Evolutionary conservation across 1,284 basidiomycete genomes (phyloP), one percentile per base, ranked within the genome.

Genomic region (Irpex sp.): DNA sequence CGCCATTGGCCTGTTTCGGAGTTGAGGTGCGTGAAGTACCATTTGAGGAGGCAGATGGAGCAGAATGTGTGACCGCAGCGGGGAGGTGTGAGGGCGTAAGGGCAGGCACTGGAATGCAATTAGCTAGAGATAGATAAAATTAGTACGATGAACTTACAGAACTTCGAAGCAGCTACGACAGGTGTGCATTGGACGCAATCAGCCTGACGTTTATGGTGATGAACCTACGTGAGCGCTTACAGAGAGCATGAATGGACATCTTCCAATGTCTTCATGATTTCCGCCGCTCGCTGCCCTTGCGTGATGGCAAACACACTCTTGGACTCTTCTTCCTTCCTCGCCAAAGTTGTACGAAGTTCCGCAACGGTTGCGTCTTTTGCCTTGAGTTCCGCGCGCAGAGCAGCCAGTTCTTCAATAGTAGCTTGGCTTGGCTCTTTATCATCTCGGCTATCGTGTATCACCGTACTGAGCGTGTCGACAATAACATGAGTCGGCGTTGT

Each of bases 11-110:
- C 86, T 67, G 88, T 89, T 0, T 76, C 77, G 58, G 75, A 75
- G 71, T 87, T 86, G 43, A 88, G 74, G 56, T 82, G 81, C 63
- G 86, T 83, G 75, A 89, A 89, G 73, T 84, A 84, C 83, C 85
- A 87, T 68, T 83, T 84, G 21, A 89, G 70, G 63, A 87, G 83
- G 71, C 86, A 89, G 37, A 84, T 73, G 19, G 83, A 81, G 70
- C 86, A 88, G 70, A 86, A 89, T 0, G 85, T 81, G 68, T 89
- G 87, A 1, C 88, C 88, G 64, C 87, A 89, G 53, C 75, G 72
- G 19, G 77, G 77, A 6, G 85, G 80, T 58, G 77, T 81, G 54
- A 89, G 74, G n/a, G 76, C 75, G 68, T 85, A 85, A 9, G 88
- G 88, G 63, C 79, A 79, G 1, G 87, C 83, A 72, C 86, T 82